phyloP scores from a whole-genome alignment of 768 basidiomycete genomes.

The Calocera viscosa region DNA sequence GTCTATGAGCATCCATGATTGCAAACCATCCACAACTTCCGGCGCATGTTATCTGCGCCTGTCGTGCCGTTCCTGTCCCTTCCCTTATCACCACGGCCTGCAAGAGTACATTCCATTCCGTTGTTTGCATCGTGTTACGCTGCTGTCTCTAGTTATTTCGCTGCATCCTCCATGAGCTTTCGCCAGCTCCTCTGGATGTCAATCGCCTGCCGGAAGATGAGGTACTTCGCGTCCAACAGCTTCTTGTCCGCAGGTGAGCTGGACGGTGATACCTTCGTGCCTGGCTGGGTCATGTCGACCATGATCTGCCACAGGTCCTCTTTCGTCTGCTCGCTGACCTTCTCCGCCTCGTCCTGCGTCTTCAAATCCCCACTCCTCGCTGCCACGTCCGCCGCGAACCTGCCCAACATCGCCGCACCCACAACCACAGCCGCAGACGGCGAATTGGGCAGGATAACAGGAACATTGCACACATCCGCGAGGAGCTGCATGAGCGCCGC shows the following conservation, averaged over 20 bases:
- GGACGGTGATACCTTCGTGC: slow-evolving; percentile 52
- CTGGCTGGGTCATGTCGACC: slow-evolving; percentile 91
- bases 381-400: slow-evolving; percentile 60
- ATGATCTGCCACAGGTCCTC: slow-evolving; percentile 81
- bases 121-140: neutral
- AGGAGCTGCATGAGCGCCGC: slow-evolving; percentile 75
- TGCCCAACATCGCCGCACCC: slow-evolving; percentile 87
- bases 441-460: slow-evolving; percentile 68
- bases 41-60: neutral
- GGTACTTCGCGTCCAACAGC: slow-evolving; percentile 82
- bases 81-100: too few relatives aligned
- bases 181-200: slow-evolving; percentile 85
- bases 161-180: slow-evolving; percentile 48
- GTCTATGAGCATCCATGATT: neutral
- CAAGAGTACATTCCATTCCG: neutral
- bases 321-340: slow-evolving; percentile 37
- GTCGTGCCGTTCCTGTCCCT: too few relatives aligned
- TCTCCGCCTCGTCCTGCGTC: slow-evolving; percentile 28
- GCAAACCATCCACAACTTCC: neutral
- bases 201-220: slow-evolving; percentile 78
- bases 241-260: slow-evolving; percentile 52
- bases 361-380: slow-evolving; percentile 21
- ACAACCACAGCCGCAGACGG: slow-evolving; percentile 74
- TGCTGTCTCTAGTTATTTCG: neutral
- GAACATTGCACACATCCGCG: slow-evolving; percentile 70